Conservation (phyloP, 176 grass and related monocot genomes). For the Carex cristatella region DNA sequence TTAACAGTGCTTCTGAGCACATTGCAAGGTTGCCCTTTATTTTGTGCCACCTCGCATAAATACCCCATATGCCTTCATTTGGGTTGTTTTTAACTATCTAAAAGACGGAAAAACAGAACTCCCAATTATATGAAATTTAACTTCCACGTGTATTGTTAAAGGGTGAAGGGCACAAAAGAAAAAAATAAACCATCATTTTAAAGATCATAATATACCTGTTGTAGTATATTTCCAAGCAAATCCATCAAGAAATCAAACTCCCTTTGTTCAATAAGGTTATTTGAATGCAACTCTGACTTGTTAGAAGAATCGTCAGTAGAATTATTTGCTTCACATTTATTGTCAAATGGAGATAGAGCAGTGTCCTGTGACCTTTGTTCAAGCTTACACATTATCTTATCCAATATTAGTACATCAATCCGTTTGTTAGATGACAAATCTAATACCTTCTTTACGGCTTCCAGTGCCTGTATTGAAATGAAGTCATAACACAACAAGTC, state of each 20-base stretch:
- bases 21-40: slow-evolving; percentile 65
- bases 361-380: slow-evolving; percentile 31
- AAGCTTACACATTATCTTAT: slow-evolving; percentile 54
- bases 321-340: slow-evolving; percentile 31
- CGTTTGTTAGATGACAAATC: slow-evolving; percentile 60
- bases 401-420: slow-evolving; percentile 57
- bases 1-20: slow-evolving; percentile 75
- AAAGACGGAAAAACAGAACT: not conserved
- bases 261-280: slow-evolving; percentile 32
- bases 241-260: slow-evolving; percentile 58
- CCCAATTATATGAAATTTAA: not conserved
- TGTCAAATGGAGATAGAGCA: slow-evolving; percentile 21
- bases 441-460: slow-evolving; percentile 76
- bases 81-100: slow-evolving; percentile 49
- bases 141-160: not conserved
- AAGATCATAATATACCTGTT: slow-evolving; percentile 48
- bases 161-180: not conserved
- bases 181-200: slow-evolving; percentile 25
- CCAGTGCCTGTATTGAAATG: slow-evolving; percentile 56
- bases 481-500: slow-evolving; percentile 10
- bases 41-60: slow-evolving; percentile 80
- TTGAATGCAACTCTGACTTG: slow-evolving; percentile 3
- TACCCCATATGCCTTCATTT: slow-evolving; percentile 67
- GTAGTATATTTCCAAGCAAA: slow-evolving; percentile 61
- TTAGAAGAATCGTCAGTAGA: slow-evolving; percentile 24